These are phyloP conservation scores for Globisporangium middletonii DNA, from an alignment of 352 stramenopile species.

Conservation along the genomic window DNA sequence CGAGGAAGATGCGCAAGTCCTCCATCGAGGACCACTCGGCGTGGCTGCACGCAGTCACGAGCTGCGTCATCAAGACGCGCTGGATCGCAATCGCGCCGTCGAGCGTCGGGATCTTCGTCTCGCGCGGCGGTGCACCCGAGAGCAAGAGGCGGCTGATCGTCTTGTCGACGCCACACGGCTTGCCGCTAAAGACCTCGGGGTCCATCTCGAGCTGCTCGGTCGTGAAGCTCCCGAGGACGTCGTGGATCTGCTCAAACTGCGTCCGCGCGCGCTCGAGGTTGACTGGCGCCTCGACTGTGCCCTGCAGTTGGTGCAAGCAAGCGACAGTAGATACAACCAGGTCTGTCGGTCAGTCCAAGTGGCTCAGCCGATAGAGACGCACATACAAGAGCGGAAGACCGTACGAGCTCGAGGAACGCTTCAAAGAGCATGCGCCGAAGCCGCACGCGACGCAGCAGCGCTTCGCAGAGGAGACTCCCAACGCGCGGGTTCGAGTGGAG, in stretches of 20 bases:
- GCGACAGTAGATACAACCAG: not conserved
- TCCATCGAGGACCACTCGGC: conserved; percentile 73
- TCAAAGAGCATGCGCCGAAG: conserved; percentile 41
- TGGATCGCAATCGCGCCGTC: conserved; percentile 46
- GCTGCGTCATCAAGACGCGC: conserved; percentile 46
- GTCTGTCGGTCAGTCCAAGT: not conserved
- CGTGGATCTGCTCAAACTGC: conserved; percentile 33
- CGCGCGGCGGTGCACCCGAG: conserved; percentile 61
- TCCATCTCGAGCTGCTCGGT: conserved; percentile 66
- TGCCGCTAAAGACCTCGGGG: conserved; percentile 58
- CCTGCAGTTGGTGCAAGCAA: conserved; percentile 7
- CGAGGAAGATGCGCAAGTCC: conserved; percentile 71
- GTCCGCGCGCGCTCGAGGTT: conserved; percentile 33
- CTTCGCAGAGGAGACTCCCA: conserved; percentile 47
- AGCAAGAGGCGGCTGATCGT: conserved; percentile 64
- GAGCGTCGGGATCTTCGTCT: conserved; percentile 55
- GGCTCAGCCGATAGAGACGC: not conserved
- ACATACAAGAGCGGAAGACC: not conserved
- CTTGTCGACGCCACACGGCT: conserved; percentile 68
- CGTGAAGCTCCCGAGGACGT: conserved; percentile 35
- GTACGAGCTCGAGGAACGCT: conserved; percentile 32
- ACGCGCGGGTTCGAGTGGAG: conserved; percentile 50
- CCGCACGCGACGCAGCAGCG: conserved; percentile 51
- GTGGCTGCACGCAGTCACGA: conserved; percentile 51
- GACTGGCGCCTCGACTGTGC: conserved; percentile 35